phyloP scores from a whole-genome alignment of 2,329 filamentous ascomycete species.

The Colletotrichum agaves region DNA sequence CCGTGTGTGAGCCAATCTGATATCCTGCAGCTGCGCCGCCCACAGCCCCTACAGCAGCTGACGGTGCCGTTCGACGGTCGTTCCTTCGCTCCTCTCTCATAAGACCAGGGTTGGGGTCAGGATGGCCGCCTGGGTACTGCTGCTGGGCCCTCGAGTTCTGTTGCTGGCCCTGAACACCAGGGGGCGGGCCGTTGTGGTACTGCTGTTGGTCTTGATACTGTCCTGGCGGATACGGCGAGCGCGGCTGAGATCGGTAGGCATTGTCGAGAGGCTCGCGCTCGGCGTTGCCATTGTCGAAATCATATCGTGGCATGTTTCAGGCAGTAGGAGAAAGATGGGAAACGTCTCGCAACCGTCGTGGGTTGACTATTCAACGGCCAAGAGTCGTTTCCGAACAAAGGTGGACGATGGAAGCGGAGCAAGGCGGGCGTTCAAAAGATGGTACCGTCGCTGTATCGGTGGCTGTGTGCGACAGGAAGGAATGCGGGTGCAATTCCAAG shows the following conservation, averaged over 20 bases:
- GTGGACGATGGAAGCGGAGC: background rate
- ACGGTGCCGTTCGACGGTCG: conserved; percentile 42
- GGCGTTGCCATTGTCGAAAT: conserved; percentile 36
- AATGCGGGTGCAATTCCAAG: conserved; percentile 23
- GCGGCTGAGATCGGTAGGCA: conserved; percentile 32
- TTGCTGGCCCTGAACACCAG: conserved; percentile 18
- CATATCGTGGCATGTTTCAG: conserved; percentile 40
- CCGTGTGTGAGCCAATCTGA: conserved; percentile 21
- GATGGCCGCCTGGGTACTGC: conserved; percentile 44
- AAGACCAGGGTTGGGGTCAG: conserved; percentile 50
- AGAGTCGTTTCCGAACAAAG: background rate
- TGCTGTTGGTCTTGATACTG: conserved; percentile 35
- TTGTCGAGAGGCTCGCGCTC: conserved; percentile 39
- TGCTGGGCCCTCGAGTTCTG: conserved; percentile 13
- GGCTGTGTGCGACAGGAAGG: conserved; percentile 13
- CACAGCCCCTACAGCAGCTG: conserved; percentile 40
- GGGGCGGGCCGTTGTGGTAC: conserved; percentile 26
- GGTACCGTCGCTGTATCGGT: background rate
- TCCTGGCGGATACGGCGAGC: conserved; percentile 28
- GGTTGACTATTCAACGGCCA: conserved; percentile 26
- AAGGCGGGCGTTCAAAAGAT: conserved; percentile 6
- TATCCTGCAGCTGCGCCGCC: conserved; percentile 40
- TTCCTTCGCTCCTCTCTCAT: conserved; percentile 49
- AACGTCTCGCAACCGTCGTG: conserved; percentile 29
- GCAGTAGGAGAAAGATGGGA: conserved; percentile 23